Percentiles rank a stretch among this genome's conserved stretches.
These are phyloP conservation scores for Metschnikowia drakensbergensis DNA, from an alignment of 805 yeast genomes.

Conservation along the genomic window DNA sequence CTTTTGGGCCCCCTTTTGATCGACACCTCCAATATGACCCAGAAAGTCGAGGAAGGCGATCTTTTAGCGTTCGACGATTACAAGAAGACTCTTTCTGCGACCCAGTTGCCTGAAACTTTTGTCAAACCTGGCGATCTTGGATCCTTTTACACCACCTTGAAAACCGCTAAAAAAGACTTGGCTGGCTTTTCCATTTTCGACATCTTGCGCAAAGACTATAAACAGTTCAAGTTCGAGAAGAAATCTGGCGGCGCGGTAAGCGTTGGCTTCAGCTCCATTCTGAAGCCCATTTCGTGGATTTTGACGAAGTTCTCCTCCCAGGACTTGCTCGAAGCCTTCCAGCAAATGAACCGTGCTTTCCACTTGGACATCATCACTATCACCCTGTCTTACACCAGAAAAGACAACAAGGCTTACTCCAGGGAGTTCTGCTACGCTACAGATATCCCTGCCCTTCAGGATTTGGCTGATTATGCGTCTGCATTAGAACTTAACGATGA, in stretches of 20 bases:
- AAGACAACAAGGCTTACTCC: constrained; percentile 29
- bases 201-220: constrained; percentile 78
- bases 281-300: constrained; percentile 59
- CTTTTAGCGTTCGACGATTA: constrained; percentile 40
- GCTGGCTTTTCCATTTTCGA: constrained; percentile 57
- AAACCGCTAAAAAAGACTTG: constrained; percentile 60
- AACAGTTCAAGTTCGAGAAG: constrained; percentile 50
- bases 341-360: constrained; percentile 17
- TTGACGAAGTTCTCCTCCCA: constrained; percentile 21
- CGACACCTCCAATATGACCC: constrained; percentile 69
- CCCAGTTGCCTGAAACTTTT: constrained; percentile 13
- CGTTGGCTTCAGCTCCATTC: constrained; percentile 77
- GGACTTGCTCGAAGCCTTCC: constrained; percentile 24
- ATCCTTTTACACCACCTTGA: constrained; percentile 24
- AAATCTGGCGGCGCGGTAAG: constrained; percentile 21
- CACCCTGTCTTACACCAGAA: constrained; percentile 38
- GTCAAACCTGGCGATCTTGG: not conserved
- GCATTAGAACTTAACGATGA: constrained; percentile 25
- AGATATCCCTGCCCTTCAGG: constrained; percentile 13
- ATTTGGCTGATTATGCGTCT: constrained; percentile 20
- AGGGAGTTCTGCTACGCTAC: constrained; percentile 33
- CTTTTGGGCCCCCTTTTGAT: constrained; percentile 65
- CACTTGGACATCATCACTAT: constrained; percentile 32
- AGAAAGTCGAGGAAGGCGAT: constrained; percentile 64
- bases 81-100: constrained; percentile 16